These are phyloP conservation scores for Ophiostoma sp. DNA, from an alignment of 2,329 filamentous ascomycete genomes.

Conservation along the genomic window DNA sequence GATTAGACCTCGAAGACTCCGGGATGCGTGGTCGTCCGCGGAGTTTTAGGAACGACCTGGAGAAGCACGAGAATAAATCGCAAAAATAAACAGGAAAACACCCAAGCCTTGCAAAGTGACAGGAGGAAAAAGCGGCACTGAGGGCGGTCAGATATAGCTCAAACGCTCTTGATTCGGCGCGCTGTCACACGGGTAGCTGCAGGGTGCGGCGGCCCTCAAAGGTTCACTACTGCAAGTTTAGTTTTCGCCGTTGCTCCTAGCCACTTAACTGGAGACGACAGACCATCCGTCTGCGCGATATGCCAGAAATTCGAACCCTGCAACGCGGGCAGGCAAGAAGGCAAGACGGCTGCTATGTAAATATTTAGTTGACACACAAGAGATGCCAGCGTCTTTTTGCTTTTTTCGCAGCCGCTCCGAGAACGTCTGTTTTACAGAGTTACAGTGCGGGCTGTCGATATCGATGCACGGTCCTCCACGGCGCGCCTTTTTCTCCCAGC, in stretches of 20 bases:
- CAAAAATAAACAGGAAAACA: neutral
- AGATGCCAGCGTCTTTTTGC: neutral
- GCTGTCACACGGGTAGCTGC: slow-evolving; percentile 9
- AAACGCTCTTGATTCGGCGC: neutral
- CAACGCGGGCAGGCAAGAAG: neutral
- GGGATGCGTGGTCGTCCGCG: slow-evolving; percentile 6
- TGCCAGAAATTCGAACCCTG: neutral
- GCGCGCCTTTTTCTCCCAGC: neutral
- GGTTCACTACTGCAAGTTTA: slow-evolving; percentile 1
- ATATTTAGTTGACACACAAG: neutral
- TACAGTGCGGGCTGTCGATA: neutral
- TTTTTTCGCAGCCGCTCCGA: neutral
- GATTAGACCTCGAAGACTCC: neutral
- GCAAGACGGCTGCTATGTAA: neutral
- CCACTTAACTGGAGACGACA: neutral
- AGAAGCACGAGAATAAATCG: neutral
- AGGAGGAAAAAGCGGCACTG: slow-evolving; percentile 2
- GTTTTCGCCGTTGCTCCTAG: neutral
- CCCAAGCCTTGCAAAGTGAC: neutral
- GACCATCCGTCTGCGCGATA: neutral
- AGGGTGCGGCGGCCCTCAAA: slow-evolving; percentile 1
- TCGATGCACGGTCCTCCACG: neutral
- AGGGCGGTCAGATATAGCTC: neutral
- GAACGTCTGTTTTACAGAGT: neutral
- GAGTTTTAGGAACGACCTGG: neutral